phyloP scores from a whole-genome alignment of 176 grass and related monocot genomes.

The Aegilops speltoides region DNA sequence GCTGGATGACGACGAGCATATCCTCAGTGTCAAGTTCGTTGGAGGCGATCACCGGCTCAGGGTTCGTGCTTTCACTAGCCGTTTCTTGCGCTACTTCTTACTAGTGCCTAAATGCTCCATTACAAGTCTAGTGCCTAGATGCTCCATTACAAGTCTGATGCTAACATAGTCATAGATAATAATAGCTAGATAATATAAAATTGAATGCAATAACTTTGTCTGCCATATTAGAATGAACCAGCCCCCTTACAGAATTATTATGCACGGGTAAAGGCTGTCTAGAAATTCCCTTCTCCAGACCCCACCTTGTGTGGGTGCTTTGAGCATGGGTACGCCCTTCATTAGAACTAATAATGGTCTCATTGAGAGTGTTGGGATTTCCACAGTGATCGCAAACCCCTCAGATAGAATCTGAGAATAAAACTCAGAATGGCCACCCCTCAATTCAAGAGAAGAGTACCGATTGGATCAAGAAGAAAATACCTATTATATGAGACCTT shows the following conservation, averaged over 20 bases:
- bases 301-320: no score
- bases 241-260: no score
- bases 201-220: background rate
- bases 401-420: no score
- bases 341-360: background rate
- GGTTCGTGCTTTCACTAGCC: constrained; percentile 23
- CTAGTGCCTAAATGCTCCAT: background rate
- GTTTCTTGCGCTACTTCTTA: background rate
- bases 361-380: background rate
- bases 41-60: constrained; percentile 83
- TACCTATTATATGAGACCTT: no score
- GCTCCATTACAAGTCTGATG: background rate
- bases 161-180: background rate
- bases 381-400: no score
- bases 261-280: no score
- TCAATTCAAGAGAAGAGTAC: no score
- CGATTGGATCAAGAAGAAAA: no score
- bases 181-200: background rate
- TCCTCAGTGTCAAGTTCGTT: constrained; percentile 78
- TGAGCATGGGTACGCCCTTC: no score
- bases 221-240: background rate
- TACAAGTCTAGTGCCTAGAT: background rate
- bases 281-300: no score
- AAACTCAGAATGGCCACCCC: no score
- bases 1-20: constrained; percentile 77